Evolutionary conservation across 2,329 filamentous ascomycete species (phyloP), one percentile per base, ranked within the genome.

Genomic region (Tothia fuscella): DNA sequence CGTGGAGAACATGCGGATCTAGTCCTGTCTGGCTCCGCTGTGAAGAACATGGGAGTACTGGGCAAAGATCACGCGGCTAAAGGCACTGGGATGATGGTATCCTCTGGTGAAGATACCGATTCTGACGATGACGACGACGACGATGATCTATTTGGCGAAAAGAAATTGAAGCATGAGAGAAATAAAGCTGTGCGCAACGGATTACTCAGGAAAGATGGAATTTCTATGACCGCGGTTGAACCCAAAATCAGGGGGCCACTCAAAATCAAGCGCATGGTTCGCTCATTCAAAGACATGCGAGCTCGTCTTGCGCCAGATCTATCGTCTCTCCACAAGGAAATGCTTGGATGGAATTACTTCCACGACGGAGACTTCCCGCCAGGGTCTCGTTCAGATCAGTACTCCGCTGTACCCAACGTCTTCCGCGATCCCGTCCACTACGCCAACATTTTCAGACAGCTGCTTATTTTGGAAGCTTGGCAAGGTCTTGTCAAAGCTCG

Each of bases 271-370:
- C 83, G 85, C 57, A 75, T 86, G 39, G 70, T 80, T 47, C 77
- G 89, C 38, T 89, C 87, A 13, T 77, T 81, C 34, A 93, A 93
- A 60, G 91, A 98, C 61, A 89, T 95, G 77, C 81, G 89, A 51
- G 89, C 91, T 48, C 81, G 91, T 47, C 70, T 98, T 46, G 82
- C 88, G 24, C 91, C 93, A 6, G 85, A 93, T 49, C 81, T 98
- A 63, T 81, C 86, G 28, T 71, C 76, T 13, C 65, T 98, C 22
- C 91, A 96, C 57, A 80, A 82, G 52, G 80, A 80, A 14, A 86
- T 98, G 38, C 74, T 98, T 3, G 75, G 82, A 43, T 98, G 91
- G 91, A 84, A 98, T 50, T 93, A 93, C 50, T 98, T 95, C 59
- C 83, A 94, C 53, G 68, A 78, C 34, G 86, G 87, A 21, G 85